Percentiles rank a stretch among this genome's conserved stretches.
These are phyloP conservation scores for Globisporangium cystogenes DNA, from an alignment of 352 stramenopile genomes.

Conservation along the genomic window DNA sequence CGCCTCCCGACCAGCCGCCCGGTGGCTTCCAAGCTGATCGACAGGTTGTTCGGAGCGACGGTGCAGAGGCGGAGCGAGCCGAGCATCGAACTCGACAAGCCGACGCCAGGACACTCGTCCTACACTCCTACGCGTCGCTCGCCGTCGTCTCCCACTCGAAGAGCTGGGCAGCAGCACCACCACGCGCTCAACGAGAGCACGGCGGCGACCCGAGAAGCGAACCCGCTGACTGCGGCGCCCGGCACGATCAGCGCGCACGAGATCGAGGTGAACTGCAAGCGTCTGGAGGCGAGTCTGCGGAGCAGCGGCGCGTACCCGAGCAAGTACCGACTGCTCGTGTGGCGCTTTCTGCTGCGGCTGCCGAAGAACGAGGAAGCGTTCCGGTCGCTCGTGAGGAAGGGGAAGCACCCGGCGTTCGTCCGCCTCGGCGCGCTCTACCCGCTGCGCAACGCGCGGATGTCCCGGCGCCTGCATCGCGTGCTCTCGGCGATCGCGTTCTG, in stretches of 20 bases:
- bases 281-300: slow-evolving; percentile 55
- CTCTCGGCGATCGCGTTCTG: slow-evolving; percentile 87
- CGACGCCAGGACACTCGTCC: too few relatives aligned
- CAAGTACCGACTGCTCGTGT: slow-evolving; percentile 82
- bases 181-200: neutral
- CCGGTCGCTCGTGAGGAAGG: slow-evolving; percentile 62
- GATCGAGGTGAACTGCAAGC: slow-evolving; percentile 55
- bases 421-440: slow-evolving; percentile 75
- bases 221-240: slow-evolving; percentile 4
- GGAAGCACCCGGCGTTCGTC: slow-evolving; percentile 63
- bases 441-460: slow-evolving; percentile 64
- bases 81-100: neutral
- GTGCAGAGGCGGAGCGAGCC: slow-evolving; percentile 11
- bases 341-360: slow-evolving; percentile 77
- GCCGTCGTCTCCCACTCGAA: neutral
- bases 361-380: slow-evolving; percentile 85
- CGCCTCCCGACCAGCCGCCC: slow-evolving; percentile 18
- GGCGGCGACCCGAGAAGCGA: neutral
- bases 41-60: slow-evolving; percentile 59
- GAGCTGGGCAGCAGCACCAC: neutral
- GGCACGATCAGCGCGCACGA: slow-evolving; percentile 18
- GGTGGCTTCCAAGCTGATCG: slow-evolving; percentile 64
- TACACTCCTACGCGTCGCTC: neutral
- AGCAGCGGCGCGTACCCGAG: slow-evolving; percentile 72
- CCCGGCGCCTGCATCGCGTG: slow-evolving; percentile 72